phyloP scores from a whole-genome alignment of 2,329 filamentous ascomycete genomes.

The Tolypocladium sp. region DNA sequence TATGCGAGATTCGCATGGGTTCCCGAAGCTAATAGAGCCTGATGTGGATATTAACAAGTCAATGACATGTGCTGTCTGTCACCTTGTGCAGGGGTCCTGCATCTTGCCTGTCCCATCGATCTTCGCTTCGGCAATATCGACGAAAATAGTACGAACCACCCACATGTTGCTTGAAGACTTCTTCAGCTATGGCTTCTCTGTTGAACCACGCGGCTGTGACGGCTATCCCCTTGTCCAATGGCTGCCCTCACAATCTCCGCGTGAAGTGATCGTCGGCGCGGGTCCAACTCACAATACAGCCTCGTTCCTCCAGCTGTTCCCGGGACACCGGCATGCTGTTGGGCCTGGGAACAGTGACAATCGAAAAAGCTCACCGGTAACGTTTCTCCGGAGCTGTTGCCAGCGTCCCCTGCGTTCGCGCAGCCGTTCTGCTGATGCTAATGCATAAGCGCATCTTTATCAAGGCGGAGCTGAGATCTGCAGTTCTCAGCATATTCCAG shows the following conservation, averaged over 20 bases:
- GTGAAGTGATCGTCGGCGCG: neutral
- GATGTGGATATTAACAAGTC: neutral
- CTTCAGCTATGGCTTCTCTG: neutral
- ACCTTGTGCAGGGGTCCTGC: neutral
- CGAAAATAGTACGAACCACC: neutral
- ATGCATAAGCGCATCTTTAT: neutral
- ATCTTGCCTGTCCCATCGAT: neutral
- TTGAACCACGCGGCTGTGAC: neutral
- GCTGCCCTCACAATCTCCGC: neutral
- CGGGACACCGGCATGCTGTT: neutral
- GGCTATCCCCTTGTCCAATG: neutral
- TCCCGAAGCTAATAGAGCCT: neutral
- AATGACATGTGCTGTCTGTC: neutral
- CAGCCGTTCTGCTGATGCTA: neutral
- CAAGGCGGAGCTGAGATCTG: neutral
- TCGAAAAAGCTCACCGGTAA: no score
- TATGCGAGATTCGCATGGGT: neutral
- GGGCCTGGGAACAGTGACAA: neutral
- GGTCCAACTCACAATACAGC: neutral
- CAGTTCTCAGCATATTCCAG: neutral
- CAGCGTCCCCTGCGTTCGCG: no score
- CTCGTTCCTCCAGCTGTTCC: neutral
- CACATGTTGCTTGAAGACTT: neutral
- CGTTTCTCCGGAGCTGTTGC: neutral
- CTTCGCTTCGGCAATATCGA: neutral